Base-by-base conservation (phyloP, 148 eudicot genomes). In the Chenopodium quinoa region DNA sequence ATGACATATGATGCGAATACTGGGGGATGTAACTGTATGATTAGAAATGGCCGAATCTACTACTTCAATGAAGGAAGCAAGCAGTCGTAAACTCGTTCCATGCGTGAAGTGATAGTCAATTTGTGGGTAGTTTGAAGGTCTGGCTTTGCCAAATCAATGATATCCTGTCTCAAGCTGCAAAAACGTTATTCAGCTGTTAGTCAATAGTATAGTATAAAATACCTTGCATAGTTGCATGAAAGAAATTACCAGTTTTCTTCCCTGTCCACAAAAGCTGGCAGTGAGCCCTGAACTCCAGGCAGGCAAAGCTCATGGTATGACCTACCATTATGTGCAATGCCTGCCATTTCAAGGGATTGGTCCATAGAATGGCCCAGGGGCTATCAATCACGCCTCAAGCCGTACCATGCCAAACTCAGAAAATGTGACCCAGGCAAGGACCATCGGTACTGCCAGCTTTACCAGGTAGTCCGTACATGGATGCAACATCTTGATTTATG, bases 31-130 rank as follows among this genome's bases (percentile, higher is more conserved):
- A 37, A 9, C 48, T 0, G 25, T 22, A 46, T 22, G 16, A 22
- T 22, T 17, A 9, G 17, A 72, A 22, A 25, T 71, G 16, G 63
- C 32, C 1, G 63, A 7, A 74, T 23, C 54, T 80, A 82, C 76
- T 84, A 89, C 75, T 81, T 89, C 2, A 86, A 40, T 47, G 90
- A 84, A 31, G 98, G 98, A 84, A 93, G 97, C 90, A 96, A 87
- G 85, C 99, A 93, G 62, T 93, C 97, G n/a, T 96, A 96, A 68
- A 91, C 89, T 20, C 92, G 85, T 76, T 87, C 97, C 95, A 96
- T 88, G 27, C 99, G 91, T n/a, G 97, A 91, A 20, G 90, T 90
- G 77, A 93, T 89, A 13, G 79, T 85, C 75, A 96, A 92, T 88
- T 93, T 96, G 81, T 91, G 85, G 34, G 91, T 71, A 62, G 90